These are phyloP conservation scores for Tremellales sp. DNA, from an alignment of 1,284 basidiomycete species.

Conservation along the genomic window DNA sequence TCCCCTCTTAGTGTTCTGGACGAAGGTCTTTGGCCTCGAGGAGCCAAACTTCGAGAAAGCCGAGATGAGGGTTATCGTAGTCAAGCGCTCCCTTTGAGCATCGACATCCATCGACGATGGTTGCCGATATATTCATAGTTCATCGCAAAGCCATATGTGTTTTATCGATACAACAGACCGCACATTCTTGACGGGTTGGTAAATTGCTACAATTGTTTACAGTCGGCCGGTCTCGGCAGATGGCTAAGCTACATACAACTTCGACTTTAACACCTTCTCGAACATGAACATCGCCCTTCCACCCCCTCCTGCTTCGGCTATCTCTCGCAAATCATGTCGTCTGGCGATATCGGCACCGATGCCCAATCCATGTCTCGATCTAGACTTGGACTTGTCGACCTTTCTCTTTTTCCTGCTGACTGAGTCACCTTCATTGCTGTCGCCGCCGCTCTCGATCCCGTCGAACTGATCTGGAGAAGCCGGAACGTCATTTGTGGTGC, in stretches of 20 bases:
- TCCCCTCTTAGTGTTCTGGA: not conserved
- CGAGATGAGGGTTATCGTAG: not conserved
- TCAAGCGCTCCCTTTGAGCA: not conserved
- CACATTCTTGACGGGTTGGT: too few species aligned
- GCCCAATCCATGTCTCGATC: not conserved
- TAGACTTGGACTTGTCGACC: not conserved
- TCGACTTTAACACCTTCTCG: constrained; percentile 38
- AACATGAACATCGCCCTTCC: constrained; percentile 46
- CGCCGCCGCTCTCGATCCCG: constrained; percentile 2
- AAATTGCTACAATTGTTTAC: too few species aligned
- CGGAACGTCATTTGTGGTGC: too few species aligned
- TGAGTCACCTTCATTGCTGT: too few species aligned
- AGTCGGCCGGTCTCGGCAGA: too few species aligned
- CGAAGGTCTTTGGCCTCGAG: not conserved
- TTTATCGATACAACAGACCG: too few species aligned
- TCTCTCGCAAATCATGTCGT: constrained; percentile 30
- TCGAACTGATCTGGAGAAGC: constrained; percentile 9
- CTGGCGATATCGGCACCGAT: constrained; percentile 6
- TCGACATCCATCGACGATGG: too few species aligned
- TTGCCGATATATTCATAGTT: too few species aligned
- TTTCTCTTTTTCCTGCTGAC: not conserved
- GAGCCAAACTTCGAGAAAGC: not conserved
- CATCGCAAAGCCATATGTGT: too few species aligned
- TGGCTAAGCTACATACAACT: constrained; percentile 8
- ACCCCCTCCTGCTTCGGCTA: constrained; percentile 24